Percentiles rank a stretch among this genome's conserved stretches.
Conservation (phyloP, 306 rosid species). For the Mimosa bimucronata region DNA sequence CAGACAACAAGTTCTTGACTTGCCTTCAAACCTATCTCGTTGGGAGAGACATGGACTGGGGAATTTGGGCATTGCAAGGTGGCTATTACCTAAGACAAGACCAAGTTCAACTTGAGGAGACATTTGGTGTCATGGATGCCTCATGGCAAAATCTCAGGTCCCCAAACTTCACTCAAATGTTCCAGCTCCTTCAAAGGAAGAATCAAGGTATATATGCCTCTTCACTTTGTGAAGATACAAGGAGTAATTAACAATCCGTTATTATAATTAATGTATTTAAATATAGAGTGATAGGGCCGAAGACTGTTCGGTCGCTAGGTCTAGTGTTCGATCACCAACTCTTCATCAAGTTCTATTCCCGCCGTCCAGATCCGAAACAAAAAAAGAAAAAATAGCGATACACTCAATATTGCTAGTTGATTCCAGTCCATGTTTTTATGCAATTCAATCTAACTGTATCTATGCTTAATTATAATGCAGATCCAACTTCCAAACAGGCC, state of each 20-base stretch:
- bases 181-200: conserved; percentile 37
- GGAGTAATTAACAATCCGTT: not conserved
- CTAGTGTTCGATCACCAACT: no score
- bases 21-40: conserved; percentile 62
- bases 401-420: not conserved
- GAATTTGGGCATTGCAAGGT: conserved; percentile 62
- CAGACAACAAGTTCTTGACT: conserved; percentile 54
- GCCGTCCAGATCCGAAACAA: no score
- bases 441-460: not conserved
- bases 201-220: conserved; percentile 36
- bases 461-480: conserved; percentile 34
- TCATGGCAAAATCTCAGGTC: conserved; percentile 45
- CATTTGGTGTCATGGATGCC: conserved; percentile 54
- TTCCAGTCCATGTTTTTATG: not conserved
- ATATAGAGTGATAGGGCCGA: no score
- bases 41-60: conserved; percentile 65
- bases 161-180: conserved; percentile 42
- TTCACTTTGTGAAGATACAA: not conserved
- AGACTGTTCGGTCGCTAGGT: no score
- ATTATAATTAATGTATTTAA: no score
- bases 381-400: no score
- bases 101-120: conserved; percentile 37
- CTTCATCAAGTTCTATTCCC: no score
- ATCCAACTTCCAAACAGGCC: conserved; percentile 48
- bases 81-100: conserved; percentile 49